These are phyloP conservation scores for Platanus orientalis DNA, from an alignment of 164 flowering plant species.

Conservation along the genomic window DNA sequence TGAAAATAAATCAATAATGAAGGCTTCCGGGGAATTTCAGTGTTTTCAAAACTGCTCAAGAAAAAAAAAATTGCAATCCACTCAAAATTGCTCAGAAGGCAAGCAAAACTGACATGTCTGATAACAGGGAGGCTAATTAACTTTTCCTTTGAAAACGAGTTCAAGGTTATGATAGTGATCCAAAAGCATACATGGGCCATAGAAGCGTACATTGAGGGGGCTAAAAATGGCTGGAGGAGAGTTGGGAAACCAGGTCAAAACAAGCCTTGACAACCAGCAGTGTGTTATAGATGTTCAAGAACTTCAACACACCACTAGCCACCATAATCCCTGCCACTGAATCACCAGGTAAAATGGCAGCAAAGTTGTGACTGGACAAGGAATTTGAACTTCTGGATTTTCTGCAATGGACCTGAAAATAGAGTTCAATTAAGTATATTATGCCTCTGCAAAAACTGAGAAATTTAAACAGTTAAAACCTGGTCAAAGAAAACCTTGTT, in stretches of 20 bases:
- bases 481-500: neutral
- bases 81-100: too few relatives aligned
- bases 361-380: conserved; percentile 56
- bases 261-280: conserved; percentile 78
- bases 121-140: neutral
- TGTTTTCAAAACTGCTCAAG: neutral
- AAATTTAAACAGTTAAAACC: neutral
- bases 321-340: conserved; percentile 91
- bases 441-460: neutral
- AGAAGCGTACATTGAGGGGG: conserved; percentile 73
- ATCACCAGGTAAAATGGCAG: conserved; percentile 89
- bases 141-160: too few relatives aligned
- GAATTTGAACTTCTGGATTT: conserved; percentile 24
- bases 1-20: too few relatives aligned
- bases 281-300: conserved; percentile 83
- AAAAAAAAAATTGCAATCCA: neutral
- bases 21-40: too few relatives aligned
- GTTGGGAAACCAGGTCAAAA: conserved; percentile 96
- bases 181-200: neutral
- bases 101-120: neutral
- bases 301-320: conserved; percentile 71
- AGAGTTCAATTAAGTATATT: conserved; percentile 5
- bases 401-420: conserved; percentile 45
- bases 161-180: too few relatives aligned
- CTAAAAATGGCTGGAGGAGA: conserved; percentile 86